phyloP scores from a whole-genome alignment of 139 green algal genomes.

The Closterium sp. region DNA sequence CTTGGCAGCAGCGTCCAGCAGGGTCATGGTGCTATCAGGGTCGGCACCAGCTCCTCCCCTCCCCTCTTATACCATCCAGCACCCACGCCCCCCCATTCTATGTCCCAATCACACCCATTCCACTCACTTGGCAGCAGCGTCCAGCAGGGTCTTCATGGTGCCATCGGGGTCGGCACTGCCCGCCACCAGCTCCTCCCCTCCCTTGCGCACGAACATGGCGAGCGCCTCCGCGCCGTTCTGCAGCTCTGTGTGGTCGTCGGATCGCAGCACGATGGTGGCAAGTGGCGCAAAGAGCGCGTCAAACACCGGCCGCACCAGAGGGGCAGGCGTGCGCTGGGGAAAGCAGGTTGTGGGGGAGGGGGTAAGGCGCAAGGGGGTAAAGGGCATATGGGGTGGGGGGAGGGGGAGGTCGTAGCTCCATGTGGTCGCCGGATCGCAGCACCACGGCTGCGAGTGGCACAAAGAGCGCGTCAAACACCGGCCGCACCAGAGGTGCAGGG shows the following conservation, averaged over 20 bases:
- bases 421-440: slow-evolving; percentile 50
- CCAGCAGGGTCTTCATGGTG: slow-evolving; percentile 27
- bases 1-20: slow-evolving; percentile 9
- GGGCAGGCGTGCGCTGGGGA: not conserved
- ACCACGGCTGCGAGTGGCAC: slow-evolving; percentile 45
- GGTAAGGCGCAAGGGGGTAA: not conserved
- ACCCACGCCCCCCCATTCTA: not conserved
- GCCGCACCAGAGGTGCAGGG: not conserved
- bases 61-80: not conserved
- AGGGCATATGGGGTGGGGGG: not conserved
- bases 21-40: not conserved
- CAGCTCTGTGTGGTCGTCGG: slow-evolving; percentile 57
- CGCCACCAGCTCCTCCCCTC: slow-evolving; percentile 6
- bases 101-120: not conserved
- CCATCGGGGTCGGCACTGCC: not conserved
- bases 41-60: not conserved
- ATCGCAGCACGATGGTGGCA: slow-evolving; percentile 39
- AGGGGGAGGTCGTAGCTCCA: slow-evolving; percentile 29
- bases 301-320: not conserved
- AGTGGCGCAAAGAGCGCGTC: slow-evolving; percentile 13
- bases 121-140: slow-evolving; percentile 3
- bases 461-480: not conserved
- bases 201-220: slow-evolving; percentile 12
- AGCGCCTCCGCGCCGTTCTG: slow-evolving; percentile 54
- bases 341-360: not conserved